Base-by-base conservation (phyloP, 768 basidiomycete genomes). In the Neoboletus subvelutipes region DNA sequence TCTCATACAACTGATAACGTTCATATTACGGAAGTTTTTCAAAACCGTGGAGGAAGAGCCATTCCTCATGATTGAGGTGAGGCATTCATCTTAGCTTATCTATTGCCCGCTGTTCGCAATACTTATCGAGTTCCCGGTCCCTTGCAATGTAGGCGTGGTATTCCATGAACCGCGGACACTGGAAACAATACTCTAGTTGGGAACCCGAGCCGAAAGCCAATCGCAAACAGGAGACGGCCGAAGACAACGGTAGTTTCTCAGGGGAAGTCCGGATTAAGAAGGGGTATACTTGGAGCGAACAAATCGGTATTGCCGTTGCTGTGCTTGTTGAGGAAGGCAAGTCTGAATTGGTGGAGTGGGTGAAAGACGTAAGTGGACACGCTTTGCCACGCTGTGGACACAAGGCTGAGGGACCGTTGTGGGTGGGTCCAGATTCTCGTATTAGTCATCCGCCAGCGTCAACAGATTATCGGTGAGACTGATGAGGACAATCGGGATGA, bases 11-110 rank as follows among this genome's bases (percentile, higher is more conserved):
- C 75, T 98, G 36, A 86, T 98, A 76, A 90, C 86, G 65, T 99
- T 82, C 74, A 79, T 98, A 58, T 79, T 98, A 56, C 85, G 92
- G 26, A 86, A 88, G 68, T 98, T 98, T 79, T 98, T 99, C 85
- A 98, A 97, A 71, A 83, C 86, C 8, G 79, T 94, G 47, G 81
- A 83, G 52, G 85, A 92, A 60, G 88, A 97, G 59, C 80, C 91
- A 0, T 90, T 98, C 75, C 78, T 98, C 46, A 82, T 92, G 57
- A 81, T 98, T 58, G 94, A 98, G 80, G 94, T 94, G 65, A 63
- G 76, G 73, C 63, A 62, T 58, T 72, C 64, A 58, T 67, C 41
- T 68, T 50, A 54, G 60, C 62, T 67, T 66, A 66, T 66, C 60
- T 59, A 40, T 56, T 40, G 39, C 41, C 54, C 54, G 46, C 36